Evolutionary conservation across 495 filamentous ascomycete genomes (phyloP), one percentile per base, ranked within the genome.

Genomic region (Penicillium daleae): DNA sequence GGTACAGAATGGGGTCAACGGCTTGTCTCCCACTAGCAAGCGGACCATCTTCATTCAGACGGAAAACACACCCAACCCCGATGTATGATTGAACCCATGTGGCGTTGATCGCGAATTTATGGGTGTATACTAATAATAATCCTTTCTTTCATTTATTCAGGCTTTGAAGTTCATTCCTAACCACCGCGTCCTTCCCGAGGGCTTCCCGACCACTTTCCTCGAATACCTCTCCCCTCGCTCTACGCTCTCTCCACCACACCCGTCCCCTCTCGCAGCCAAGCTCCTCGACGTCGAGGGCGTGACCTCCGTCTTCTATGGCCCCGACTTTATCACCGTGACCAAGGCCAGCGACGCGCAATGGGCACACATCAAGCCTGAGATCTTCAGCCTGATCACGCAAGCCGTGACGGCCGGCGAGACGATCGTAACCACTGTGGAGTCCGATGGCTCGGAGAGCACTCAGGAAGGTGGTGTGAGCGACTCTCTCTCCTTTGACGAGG

Each of bases 21-120:
- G 74, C 10, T 61, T 69, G 17, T 77, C 71, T 13, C 72, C 75
- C 10, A 70, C 65, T 6, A 75, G 82, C 59, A 82, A 79, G 61
- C 90, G 95, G 37, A 92, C 88, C 13, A 94, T 98, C 72, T 99
- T 97, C 81, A 99, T 99, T 65, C 95, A 97, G 79, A 99, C 95
- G 1, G 95, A 97, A 60, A 84, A 81, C 51, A 99, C 96, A 9
- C 96, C 95, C 15, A 98, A 98, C 76, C 80, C 86, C 2, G 91
- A 97, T 81, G 94, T 88, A 76, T 72, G 83, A 76, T 21, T 17
- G 9, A 22, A 12, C 19, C 19, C 29, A 19, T 32, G 8, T 33
- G 27, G 27, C 22, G 31, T 2, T 35, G 17, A 32, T 10, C 7
- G 27, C 8, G 6, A 21, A 13, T 21, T 19, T 26, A 7, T 26